A percentile compares a stretch with the other conserved stretches of the same genome.
phyloP scores from a whole-genome alignment of 176 grass and related monocot species.

The Cenchrus fungigraminus region DNA sequence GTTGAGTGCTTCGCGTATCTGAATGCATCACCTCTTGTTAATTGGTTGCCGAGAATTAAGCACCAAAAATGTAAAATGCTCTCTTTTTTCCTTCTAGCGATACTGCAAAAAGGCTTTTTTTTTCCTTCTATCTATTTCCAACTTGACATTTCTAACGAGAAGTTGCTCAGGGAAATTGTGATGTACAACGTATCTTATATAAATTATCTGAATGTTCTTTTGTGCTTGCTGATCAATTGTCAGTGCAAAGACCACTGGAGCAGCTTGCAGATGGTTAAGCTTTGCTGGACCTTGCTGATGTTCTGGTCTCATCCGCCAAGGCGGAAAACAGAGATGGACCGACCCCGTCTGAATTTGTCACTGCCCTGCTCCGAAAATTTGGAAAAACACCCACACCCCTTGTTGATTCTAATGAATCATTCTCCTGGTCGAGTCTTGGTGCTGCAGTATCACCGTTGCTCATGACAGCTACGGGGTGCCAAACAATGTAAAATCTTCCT shows the following conservation, averaged over 20 bases:
- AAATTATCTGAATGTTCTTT: background rate
- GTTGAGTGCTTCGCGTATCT: background rate
- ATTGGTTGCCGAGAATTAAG: background rate
- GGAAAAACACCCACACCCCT: background rate
- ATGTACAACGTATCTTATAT: background rate
- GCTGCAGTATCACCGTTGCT: conserved; percentile 28
- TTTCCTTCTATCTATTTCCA: background rate
- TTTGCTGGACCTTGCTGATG: conserved; percentile 37
- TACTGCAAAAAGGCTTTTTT: background rate
- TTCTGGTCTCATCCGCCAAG: conserved; percentile 25
- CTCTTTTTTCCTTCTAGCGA: background rate
- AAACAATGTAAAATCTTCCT: conserved; percentile 47
- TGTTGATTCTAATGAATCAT: background rate
- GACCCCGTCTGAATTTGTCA: conserved; percentile 52
- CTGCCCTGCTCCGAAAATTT: conserved; percentile 43
- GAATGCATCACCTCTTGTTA: background rate
- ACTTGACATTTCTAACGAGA: background rate
- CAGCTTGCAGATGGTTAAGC: conserved; percentile 44
- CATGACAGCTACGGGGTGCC: conserved; percentile 28
- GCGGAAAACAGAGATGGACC: conserved; percentile 38
- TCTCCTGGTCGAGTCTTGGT: conserved; percentile 33
- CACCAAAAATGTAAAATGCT: background rate
- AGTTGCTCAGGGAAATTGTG: background rate
- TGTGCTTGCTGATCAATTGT: background rate
- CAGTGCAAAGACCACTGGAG: conserved; percentile 53